Evolutionary conservation across 495 filamentous ascomycete species (phyloP).

Genomic region (Xylaria sp.): DNA sequence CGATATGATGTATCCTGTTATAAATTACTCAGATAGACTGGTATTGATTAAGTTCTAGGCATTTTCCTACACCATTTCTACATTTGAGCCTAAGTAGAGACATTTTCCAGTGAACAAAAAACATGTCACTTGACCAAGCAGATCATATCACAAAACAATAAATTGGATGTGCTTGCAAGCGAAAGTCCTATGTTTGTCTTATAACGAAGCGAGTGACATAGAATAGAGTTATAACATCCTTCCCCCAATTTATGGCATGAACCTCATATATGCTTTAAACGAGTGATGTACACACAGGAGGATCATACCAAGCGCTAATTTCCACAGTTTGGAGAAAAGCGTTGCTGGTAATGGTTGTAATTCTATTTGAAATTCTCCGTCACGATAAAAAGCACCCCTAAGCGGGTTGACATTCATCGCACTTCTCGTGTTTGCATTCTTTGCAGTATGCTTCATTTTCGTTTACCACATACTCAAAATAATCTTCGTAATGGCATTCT

Average conservation of each 20-base stretch:
- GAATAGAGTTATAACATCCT: not conserved
- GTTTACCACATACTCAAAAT: slow-evolving; percentile 12
- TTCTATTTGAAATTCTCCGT: not conserved
- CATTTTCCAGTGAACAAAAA: not conserved
- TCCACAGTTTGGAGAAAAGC: not conserved
- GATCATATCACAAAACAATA: not conserved
- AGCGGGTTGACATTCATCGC: slow-evolving; percentile 5
- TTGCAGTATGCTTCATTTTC: slow-evolving; percentile 14
- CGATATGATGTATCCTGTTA: too few relatives aligned
- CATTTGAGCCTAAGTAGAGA: not conserved
- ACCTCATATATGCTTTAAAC: not conserved
- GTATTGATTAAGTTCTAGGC: not conserved
- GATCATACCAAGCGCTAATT: not conserved
- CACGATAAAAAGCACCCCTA: not conserved
- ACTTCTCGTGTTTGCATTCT: slow-evolving; percentile 10
- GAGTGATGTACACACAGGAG: not conserved
- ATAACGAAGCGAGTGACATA: not conserved
- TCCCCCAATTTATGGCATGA: not conserved
- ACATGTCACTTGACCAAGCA: not conserved
- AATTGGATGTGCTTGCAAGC: slow-evolving; percentile 1
- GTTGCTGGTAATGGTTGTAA: not conserved
- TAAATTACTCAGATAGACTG: not conserved
- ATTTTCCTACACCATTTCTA: not conserved
- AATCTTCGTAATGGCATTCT: not conserved
- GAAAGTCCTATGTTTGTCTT: not conserved